phyloP scores from a whole-genome alignment of 352 stramenopile genomes.

The Globisporangium spiculum region DNA sequence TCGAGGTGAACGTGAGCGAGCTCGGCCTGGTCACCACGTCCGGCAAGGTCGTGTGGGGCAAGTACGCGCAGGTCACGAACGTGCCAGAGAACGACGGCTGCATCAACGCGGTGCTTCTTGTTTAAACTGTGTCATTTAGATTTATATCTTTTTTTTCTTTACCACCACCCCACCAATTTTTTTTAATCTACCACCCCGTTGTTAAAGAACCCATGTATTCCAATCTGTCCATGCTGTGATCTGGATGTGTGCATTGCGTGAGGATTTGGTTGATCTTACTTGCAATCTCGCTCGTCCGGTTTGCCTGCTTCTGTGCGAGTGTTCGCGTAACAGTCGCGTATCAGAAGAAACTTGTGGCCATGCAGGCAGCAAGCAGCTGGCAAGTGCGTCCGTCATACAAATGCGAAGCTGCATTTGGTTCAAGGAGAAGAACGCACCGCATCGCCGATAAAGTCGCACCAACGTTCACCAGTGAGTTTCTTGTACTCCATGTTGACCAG shows the following conservation, averaged over 20 bases:
- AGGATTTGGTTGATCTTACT: neutral
- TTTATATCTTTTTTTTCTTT: constrained; percentile 25
- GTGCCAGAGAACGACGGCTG: constrained; percentile 99
- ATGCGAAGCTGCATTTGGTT: neutral
- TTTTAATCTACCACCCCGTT: neutral
- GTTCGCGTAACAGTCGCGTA: neutral
- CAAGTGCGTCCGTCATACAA: no score
- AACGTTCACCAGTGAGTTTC: no score
- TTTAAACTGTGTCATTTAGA: constrained; percentile 81
- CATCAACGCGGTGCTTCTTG: constrained; percentile 98
- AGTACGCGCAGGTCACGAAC: constrained; percentile 99
- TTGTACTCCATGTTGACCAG: no score
- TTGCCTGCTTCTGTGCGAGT: neutral
- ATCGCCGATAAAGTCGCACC: no score
- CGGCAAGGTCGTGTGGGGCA: constrained; percentile 99
- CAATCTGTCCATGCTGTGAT: neutral
- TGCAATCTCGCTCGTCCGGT: neutral
- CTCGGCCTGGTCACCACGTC: constrained; percentile 98
- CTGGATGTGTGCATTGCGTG: neutral
- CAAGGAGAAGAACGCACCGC: neutral
- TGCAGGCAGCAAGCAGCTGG: neutral
- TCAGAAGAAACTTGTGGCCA: neutral
- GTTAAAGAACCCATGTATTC: neutral
- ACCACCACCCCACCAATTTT: neutral
- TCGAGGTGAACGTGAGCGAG: constrained; percentile 99